phyloP scores from a whole-genome alignment of 306 rosid species.

The Betula pendula region DNA sequence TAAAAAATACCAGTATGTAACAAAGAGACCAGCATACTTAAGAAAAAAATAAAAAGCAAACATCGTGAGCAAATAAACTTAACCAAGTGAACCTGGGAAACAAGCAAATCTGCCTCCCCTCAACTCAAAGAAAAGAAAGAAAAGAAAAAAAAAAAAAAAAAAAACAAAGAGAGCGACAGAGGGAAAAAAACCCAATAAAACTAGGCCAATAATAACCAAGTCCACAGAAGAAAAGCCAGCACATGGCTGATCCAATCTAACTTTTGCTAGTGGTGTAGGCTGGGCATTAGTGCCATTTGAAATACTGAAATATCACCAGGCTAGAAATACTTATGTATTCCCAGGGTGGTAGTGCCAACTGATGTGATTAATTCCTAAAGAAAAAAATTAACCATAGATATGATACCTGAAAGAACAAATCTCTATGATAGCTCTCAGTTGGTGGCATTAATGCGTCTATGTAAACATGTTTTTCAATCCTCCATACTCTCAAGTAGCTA shows the following conservation, averaged over 20 bases:
- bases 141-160: neutral
- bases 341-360: neutral
- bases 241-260: neutral
- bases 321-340: too few relatives aligned
- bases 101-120: neutral
- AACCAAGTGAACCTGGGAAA: neutral
- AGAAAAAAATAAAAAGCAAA: neutral
- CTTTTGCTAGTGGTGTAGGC: neutral
- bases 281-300: neutral
- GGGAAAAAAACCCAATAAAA: neutral
- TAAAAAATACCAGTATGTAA: neutral
- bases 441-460: conserved; percentile 88
- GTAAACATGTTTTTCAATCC: conserved; percentile 63
- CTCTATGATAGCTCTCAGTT: conserved; percentile 82
- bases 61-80: neutral
- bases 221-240: neutral
- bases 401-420: conserved; percentile 86
- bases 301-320: too few relatives aligned
- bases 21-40: neutral
- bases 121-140: neutral
- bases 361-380: conserved; percentile 1
- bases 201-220: neutral
- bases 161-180: too few relatives aligned
- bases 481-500: conserved; percentile 80
- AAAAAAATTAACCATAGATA: neutral